These are phyloP conservation scores for Penicillium brevicompactum DNA, from an alignment of 2,329 filamentous ascomycete species.

Conservation along the genomic window DNA sequence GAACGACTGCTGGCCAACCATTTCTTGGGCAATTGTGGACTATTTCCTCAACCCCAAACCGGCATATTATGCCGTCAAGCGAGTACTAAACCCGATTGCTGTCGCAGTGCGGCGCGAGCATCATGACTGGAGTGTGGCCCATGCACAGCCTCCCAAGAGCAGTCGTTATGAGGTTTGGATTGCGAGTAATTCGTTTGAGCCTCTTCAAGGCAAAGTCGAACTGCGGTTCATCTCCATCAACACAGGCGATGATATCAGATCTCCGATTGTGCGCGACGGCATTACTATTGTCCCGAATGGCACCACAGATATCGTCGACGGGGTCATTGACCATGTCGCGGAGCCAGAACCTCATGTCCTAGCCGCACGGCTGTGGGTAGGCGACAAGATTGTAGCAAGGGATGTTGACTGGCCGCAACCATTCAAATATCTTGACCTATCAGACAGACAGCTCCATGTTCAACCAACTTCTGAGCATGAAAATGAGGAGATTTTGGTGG, in stretches of 20 bases:
- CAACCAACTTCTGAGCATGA: constrained; percentile 36
- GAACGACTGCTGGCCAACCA: constrained; percentile 61
- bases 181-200: constrained; percentile 50
- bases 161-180: constrained; percentile 61
- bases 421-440: constrained; percentile 60
- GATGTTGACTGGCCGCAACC: constrained; percentile 65
- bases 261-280: constrained; percentile 50
- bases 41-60: constrained; percentile 64
- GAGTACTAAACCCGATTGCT: constrained; percentile 59
- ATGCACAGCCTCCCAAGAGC: constrained; percentile 56
- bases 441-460: constrained; percentile 53
- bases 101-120: constrained; percentile 61
- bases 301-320: constrained; percentile 54
- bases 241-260: constrained; percentile 57
- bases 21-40: constrained; percentile 64
- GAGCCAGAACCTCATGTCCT: constrained; percentile 59
- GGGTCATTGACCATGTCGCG: constrained; percentile 52
- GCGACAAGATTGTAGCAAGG: constrained; percentile 53
- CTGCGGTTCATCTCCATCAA: constrained; percentile 56
- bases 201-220: constrained; percentile 38
- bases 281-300: constrained; percentile 56
- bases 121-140: constrained; percentile 62
- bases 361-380: constrained; percentile 55
- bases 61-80: constrained; percentile 62
- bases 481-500: constrained; percentile 36